A percentile compares a stretch with the other conserved stretches of the same genome.
phyloP scores from a whole-genome alignment of 805 yeast species.

The Myxozyma sirexii region DNA sequence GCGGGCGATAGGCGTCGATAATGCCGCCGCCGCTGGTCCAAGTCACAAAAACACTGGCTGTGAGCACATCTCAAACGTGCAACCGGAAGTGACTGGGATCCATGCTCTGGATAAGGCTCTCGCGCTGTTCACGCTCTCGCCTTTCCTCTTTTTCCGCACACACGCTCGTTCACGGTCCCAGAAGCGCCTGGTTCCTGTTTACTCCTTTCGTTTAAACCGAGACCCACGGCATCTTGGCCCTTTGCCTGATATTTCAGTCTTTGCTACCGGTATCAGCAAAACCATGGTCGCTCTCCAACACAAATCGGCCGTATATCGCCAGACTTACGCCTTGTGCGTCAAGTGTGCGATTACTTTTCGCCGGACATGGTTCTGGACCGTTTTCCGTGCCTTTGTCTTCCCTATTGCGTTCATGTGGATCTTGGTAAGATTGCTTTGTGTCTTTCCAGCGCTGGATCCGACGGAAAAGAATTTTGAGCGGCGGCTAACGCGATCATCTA shows the following conservation, averaged over 20 bases:
- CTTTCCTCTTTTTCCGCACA: not conserved
- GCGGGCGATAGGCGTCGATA: no score
- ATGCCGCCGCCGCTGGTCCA: not conserved
- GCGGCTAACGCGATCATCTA: not conserved
- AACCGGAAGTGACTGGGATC: not conserved
- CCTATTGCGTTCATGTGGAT: slow-evolving; percentile 43
- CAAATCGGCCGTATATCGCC: slow-evolving; percentile 24
- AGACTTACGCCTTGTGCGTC: slow-evolving; percentile 30
- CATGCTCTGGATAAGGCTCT: not conserved
- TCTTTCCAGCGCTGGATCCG: no score
- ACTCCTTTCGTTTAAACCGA: not conserved
- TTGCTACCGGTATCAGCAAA: not conserved
- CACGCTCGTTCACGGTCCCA: not conserved
- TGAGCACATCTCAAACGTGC: no score
- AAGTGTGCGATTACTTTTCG: slow-evolving; percentile 27
- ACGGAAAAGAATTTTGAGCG: no score
- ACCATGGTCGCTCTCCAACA: slow-evolving; percentile 10
- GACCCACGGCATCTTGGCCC: not conserved
- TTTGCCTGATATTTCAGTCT: slow-evolving; percentile 1
- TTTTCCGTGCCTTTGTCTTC: slow-evolving; percentile 40
- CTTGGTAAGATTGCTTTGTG: slow-evolving; percentile 39
- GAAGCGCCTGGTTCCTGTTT: not conserved
- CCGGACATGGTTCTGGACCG: slow-evolving; percentile 42
- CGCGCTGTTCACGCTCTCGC: not conserved
- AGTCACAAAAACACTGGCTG: not conserved